phyloP scores from a whole-genome alignment of 495 filamentous ascomycete species.

The Xylaria flabelliformis region DNA sequence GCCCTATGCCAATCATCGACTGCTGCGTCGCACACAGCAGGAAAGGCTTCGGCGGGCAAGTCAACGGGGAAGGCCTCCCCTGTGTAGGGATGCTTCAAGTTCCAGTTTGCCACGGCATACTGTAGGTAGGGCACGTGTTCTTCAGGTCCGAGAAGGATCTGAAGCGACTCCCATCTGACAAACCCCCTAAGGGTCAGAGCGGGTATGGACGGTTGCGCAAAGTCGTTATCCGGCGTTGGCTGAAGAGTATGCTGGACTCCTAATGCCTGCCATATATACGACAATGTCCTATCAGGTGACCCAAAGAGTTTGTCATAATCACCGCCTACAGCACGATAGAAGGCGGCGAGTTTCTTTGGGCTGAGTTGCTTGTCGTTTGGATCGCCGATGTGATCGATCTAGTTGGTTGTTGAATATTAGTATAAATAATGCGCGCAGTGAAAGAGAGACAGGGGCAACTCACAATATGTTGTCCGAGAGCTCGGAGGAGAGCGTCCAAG shows the following conservation, averaged over 20 bases:
- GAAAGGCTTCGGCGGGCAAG: slow-evolving; percentile 79
- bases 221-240: slow-evolving; percentile 73
- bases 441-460: slow-evolving; percentile 36
- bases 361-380: slow-evolving; percentile 69
- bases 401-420: slow-evolving; percentile 1
- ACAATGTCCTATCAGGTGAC: slow-evolving; percentile 74
- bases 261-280: slow-evolving; percentile 89
- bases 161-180: slow-evolving; percentile 92
- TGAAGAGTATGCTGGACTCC: slow-evolving; percentile 82
- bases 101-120: slow-evolving; percentile 77
- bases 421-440: slow-evolving; percentile 21
- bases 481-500: slow-evolving; percentile 78
- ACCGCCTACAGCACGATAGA: slow-evolving; percentile 87
- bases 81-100: slow-evolving; percentile 73
- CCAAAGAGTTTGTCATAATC: slow-evolving; percentile 89
- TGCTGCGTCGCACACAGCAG: slow-evolving; percentile 72
- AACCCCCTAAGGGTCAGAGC: slow-evolving; percentile 84
- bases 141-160: slow-evolving; percentile 84
- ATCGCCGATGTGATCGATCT: slow-evolving; percentile 71
- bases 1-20: slow-evolving; percentile 85
- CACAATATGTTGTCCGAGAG: slow-evolving; percentile 84
- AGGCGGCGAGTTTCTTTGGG: slow-evolving; percentile 82
- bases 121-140: slow-evolving; percentile 87
- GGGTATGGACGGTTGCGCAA: slow-evolving; percentile 75
- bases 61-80: slow-evolving; percentile 74